These are phyloP conservation scores for Typha latifolia DNA, from an alignment of 176 grass and related monocot genomes.

Conservation along the genomic window DNA sequence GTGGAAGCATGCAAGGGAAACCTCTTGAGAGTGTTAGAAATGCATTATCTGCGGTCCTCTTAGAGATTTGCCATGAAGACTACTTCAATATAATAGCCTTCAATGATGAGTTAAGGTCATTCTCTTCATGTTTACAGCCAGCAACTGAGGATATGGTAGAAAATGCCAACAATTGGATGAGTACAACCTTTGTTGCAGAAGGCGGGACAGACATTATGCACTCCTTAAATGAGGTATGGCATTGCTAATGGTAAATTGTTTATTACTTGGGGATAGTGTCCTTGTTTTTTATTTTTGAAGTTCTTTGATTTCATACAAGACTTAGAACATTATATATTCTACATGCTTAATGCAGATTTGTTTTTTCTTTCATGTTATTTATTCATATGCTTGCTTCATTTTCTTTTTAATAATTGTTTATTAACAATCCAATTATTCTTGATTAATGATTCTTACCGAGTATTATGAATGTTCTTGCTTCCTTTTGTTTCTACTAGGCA, in stretches of 20 bases:
- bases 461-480: not conserved
- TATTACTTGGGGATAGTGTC: not conserved
- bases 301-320: not conserved
- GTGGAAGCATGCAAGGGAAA: constrained; percentile 91
- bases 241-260: not conserved
- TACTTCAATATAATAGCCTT: constrained; percentile 88
- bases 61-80: constrained; percentile 60
- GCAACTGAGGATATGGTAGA: constrained; percentile 56
- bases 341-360: too few species aligned
- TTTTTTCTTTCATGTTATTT: too few species aligned
- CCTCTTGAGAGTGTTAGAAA: constrained; percentile 77
- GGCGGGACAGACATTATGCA: constrained; percentile 68
- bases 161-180: constrained; percentile 64
- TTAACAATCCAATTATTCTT: too few species aligned
- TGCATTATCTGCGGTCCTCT: constrained; percentile 45
- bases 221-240: constrained; percentile 44
- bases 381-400: too few species aligned
- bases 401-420: too few species aligned
- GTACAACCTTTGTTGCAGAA: constrained; percentile 43
- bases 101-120: constrained; percentile 54
- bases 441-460: too few species aligned
- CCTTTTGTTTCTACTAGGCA: constrained; percentile 36
- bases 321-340: too few species aligned
- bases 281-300: not conserved
- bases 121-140: constrained; percentile 71